Percentiles rank a stretch among this genome's conserved stretches.
Evolutionary conservation across 2,329 filamentous ascomycete species (phyloP).

Genomic region (Stemphylium lycopersici): DNA sequence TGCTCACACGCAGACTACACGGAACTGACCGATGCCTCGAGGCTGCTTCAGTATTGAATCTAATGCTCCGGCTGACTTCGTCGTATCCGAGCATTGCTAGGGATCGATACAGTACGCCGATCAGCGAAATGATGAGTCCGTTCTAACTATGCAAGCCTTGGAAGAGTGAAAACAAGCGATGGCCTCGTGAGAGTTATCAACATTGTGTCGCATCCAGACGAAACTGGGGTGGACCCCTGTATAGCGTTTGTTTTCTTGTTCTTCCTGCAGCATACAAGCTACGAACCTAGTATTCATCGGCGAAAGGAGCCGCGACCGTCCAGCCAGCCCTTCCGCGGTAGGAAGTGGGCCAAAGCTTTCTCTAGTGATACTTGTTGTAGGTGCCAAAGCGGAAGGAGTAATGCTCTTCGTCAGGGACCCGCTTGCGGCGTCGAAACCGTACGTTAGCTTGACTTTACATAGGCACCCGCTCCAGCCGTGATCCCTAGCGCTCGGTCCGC

Average conservation of each 20-base stretch:
- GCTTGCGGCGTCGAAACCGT: conserved; percentile 11
- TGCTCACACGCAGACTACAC: conserved; percentile 18
- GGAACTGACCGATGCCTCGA: conserved; percentile 10
- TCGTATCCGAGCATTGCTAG: neutral
- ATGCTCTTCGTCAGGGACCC: conserved; percentile 16
- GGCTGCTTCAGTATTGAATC: neutral
- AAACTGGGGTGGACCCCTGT: neutral
- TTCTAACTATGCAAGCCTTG: neutral
- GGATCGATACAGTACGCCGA: neutral
- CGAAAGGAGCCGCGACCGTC: conserved; percentile 3
- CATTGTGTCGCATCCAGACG: neutral
- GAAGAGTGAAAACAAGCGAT: neutral
- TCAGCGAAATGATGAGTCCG: neutral
- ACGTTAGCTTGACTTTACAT: conserved; percentile 8
- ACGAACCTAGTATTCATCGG: conserved; percentile 2
- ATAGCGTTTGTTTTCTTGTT: neutral
- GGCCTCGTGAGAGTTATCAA: neutral
- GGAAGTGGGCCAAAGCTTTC: conserved; percentile 2
- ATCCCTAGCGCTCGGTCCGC: conserved; percentile 4
- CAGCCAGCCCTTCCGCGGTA: conserved; percentile 2
- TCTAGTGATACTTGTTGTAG: neutral
- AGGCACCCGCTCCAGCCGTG: conserved; percentile 6
- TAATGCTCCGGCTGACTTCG: neutral
- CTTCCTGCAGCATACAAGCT: neutral
- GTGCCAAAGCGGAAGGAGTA: neutral